Conservation (phyloP, 2,329 filamentous ascomycete genomes). For the Ceratocystiopsis minuta region DNA sequence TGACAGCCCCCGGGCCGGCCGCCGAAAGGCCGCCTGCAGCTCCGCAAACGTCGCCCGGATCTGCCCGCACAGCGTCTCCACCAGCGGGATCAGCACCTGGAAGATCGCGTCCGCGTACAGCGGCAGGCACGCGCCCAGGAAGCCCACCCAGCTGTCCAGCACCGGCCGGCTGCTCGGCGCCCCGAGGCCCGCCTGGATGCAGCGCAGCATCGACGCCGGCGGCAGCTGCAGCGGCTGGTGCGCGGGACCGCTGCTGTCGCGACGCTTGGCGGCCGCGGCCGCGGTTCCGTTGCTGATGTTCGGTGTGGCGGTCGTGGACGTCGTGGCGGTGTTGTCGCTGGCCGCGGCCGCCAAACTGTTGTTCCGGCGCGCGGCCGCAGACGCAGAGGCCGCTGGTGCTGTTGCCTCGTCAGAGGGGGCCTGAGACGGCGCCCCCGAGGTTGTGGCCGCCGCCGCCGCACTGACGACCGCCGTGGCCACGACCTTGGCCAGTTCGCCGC, state of each 20-base stretch:
- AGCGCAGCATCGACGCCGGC: slow-evolving; percentile 58
- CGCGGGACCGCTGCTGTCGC: too few species aligned
- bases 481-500: slow-evolving; percentile 2
- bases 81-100: slow-evolving; percentile 74
- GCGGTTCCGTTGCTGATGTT: too few species aligned
- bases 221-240: slow-evolving; percentile 27
- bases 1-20: too few species aligned
- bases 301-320: background rate
- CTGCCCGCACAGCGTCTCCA: slow-evolving; percentile 73
- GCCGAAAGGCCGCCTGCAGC: slow-evolving; percentile 46
- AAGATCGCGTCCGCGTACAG: slow-evolving; percentile 75
- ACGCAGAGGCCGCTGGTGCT: too few species aligned
- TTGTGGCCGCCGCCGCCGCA: background rate
- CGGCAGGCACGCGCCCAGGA: slow-evolving; percentile 68
- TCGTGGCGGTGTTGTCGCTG: background rate
- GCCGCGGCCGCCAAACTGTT: background rate
- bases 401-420: too few species aligned
- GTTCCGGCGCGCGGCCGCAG: too few species aligned
- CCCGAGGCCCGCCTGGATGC: slow-evolving; percentile 64
- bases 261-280: too few species aligned
- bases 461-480: background rate
- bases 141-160: slow-evolving; percentile 79
- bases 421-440: too few species aligned
- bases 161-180: slow-evolving; percentile 56
- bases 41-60: slow-evolving; percentile 55